phyloP scores from a whole-genome alignment of 805 yeast genomes.

The Lipomyces lipofer region DNA sequence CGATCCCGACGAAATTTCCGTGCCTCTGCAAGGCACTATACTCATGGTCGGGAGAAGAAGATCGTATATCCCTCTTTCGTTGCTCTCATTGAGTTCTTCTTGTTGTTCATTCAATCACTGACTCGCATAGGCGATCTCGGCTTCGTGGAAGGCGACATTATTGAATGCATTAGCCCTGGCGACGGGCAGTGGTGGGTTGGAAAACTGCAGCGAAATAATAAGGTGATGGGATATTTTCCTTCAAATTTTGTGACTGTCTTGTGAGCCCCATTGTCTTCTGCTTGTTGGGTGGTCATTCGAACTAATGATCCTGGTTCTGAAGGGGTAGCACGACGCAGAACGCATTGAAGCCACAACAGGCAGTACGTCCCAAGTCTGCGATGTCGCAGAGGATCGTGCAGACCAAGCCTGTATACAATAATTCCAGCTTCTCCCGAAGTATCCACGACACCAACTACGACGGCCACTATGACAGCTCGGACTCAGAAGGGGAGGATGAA shows the following conservation, averaged over 20 bases:
- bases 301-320: too few relatives aligned
- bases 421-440: background rate
- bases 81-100: background rate
- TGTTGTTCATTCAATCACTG: background rate
- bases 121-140: slow-evolving; percentile 62
- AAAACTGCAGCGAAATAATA: slow-evolving; percentile 73
- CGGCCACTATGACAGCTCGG: background rate
- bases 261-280: too few relatives aligned
- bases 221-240: slow-evolving; percentile 83
- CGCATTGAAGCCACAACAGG: background rate
- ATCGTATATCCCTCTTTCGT: slow-evolving; percentile 44
- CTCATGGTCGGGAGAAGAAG: slow-evolving; percentile 93
- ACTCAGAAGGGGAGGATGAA: background rate
- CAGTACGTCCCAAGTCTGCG: background rate
- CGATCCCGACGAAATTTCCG: slow-evolving; percentile 45
- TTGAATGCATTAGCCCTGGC: slow-evolving; percentile 75
- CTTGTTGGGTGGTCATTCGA: too few relatives aligned
- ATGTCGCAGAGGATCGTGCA: background rate
- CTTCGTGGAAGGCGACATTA: slow-evolving; percentile 87
- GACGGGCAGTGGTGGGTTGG: slow-evolving; percentile 97
- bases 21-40: slow-evolving; percentile 78
- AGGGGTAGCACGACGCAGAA: too few relatives aligned
- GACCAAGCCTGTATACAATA: background rate
- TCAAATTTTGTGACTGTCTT: slow-evolving; percentile 72
- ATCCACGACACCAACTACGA: slow-evolving; percentile 7